phyloP scores from a whole-genome alignment of 345 rosid species.

The Gossypium mustelinum region DNA sequence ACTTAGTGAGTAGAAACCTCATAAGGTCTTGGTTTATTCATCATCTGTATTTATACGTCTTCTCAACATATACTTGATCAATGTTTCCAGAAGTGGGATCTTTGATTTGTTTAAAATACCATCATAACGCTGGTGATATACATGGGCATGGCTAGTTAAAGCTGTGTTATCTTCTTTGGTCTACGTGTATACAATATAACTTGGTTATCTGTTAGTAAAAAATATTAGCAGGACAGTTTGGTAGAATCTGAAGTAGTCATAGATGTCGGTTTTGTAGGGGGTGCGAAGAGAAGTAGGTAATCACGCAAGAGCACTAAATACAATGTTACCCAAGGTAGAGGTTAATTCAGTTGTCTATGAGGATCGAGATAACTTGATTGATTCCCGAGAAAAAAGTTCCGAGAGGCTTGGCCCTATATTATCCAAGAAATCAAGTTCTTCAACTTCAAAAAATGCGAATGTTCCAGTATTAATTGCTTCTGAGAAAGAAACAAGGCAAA shows the following conservation, averaged over 20 bases:
- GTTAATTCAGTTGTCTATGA: constrained; percentile 9
- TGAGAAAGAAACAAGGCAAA: constrained; percentile 5
- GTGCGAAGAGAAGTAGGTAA: constrained; percentile 94
- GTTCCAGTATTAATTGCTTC: constrained; percentile 19
- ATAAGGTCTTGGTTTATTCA: neutral
- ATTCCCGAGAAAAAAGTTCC: constrained; percentile 13
- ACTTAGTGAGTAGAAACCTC: neutral
- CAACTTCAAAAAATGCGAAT: constrained; percentile 14
- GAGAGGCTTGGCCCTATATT: constrained; percentile 8
- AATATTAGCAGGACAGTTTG: neutral
- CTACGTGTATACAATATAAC: neutral
- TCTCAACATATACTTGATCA: neutral
- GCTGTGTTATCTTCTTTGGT: neutral
- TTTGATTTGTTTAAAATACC: neutral
- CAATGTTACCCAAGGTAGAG: constrained; percentile 21
- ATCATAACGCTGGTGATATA: neutral
- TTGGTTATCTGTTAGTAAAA: neutral
- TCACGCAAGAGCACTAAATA: constrained; percentile 69
- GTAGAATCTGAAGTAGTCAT: neutral
- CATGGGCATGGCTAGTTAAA: neutral
- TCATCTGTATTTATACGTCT: neutral
- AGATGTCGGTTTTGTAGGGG: constrained; percentile 39
- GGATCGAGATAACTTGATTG: constrained; percentile 22
- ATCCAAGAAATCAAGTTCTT: constrained; percentile 22
- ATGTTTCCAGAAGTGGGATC: neutral